Evolutionary conservation across 352 stramenopile species (phyloP), one percentile per base, ranked within the genome.

Genomic region (Phytophthora vignae): DNA sequence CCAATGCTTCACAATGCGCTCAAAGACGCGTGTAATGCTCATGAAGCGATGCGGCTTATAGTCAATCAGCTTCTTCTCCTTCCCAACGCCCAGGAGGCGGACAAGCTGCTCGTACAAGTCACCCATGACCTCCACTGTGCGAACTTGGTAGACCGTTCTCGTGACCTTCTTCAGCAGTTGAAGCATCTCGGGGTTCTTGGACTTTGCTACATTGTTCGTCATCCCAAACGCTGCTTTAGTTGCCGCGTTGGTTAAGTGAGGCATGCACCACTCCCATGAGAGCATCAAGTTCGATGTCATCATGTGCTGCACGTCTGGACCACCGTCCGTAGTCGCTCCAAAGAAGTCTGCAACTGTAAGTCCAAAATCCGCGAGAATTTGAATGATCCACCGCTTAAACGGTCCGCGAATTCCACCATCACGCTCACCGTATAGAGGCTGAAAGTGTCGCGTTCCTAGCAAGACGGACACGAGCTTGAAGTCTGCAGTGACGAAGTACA

Each of bases 11-110:
- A 66, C 19, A 52, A 58, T 66, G 6, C 59, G 48, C 15, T 53
- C 5, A 12, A 66, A 58, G 9, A 29, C 48, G n/a, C 33, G n/a
- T 0, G 59, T 66, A 12, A 58, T 8, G 21, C 59, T 27, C 48
- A 66, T 59, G 33, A 66, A 59, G 3, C 59, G 46, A 19, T 66
- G 59, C 9, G 59, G 59, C 8, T 58, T 66, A 33, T 58, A 66
- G 14, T 66, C 48, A 17, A 66, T 42, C 9, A 66, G 48, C 14
- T 52, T 65, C 14, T 36, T 56, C 12, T 36, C 59, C 31, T 65
- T 65, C 9, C 59, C 46, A n/a, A 58, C 19, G 8, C 59, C 46
- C 40, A 66, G 48, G 5, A 52, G n/a, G 8, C 14, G 46, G 44
- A 52, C 21, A 36, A 58, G 46, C 19, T 57, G 29, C 11, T 36